phyloP scores from a whole-genome alignment of 495 filamentous ascomycete genomes.

The Trichoderma virens region DNA sequence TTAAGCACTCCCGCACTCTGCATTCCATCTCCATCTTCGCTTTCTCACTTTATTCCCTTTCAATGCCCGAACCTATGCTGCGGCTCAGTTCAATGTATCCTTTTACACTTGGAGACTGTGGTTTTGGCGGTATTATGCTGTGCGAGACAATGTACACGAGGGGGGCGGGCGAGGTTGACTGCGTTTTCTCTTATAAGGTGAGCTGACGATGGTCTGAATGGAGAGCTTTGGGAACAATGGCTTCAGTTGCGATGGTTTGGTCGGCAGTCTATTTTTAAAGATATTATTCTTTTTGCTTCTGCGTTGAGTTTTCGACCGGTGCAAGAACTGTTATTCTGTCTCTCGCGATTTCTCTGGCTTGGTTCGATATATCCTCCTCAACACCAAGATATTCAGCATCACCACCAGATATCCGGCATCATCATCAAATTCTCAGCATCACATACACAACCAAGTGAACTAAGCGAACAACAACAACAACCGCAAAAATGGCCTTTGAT shows the following conservation, averaged over 20 bases:
- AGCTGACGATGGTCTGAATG: neutral
- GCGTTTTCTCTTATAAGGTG: neutral
- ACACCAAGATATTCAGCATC: neutral
- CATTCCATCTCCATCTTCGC: neutral
- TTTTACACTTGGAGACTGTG: too few species aligned
- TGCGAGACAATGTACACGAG: too few species aligned
- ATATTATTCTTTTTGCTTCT: neutral
- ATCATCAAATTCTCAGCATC: neutral
- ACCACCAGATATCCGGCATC: neutral
- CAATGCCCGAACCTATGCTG: too few species aligned
- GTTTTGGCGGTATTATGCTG: too few species aligned
- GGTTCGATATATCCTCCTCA: neutral
- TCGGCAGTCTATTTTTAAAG: too few species aligned
- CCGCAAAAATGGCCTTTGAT: slow-evolving; percentile 32
- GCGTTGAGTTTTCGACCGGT: too few species aligned
- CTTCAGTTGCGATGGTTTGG: neutral
- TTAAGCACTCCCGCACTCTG: neutral
- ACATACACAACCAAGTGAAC: too few species aligned
- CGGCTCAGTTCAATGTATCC: too few species aligned
- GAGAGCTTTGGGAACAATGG: neutral
- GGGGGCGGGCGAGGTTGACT: too few species aligned
- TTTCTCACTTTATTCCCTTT: neutral
- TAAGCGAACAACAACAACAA: neutral
- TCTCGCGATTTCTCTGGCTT: neutral
- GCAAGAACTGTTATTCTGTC: neutral